These are phyloP conservation scores for Phytopythium helicoides DNA, from an alignment of 352 stramenopile species.

Conservation along the genomic window DNA sequence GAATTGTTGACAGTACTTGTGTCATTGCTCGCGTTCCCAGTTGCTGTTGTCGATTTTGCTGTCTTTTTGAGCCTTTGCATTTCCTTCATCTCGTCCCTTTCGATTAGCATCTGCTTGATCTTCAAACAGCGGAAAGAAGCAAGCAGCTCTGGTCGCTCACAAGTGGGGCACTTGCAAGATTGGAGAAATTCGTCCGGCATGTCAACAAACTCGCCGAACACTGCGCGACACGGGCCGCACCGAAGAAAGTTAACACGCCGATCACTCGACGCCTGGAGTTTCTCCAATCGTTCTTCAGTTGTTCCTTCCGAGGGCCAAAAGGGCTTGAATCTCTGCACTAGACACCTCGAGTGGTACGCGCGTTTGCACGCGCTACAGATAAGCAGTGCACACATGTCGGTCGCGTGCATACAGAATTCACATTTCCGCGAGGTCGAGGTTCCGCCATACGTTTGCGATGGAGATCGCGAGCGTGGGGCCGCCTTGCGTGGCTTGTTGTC, in stretches of 20 bases:
- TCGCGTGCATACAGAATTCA: slow-evolving; percentile 37
- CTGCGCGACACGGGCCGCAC: slow-evolving; percentile 41
- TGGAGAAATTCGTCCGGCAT: slow-evolving; percentile 22
- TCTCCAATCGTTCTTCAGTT: slow-evolving; percentile 31
- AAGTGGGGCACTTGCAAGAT: slow-evolving; percentile 43
- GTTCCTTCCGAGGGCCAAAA: slow-evolving; percentile 19
- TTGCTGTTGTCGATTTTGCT: background rate
- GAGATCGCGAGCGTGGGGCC: background rate
- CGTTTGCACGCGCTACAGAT: slow-evolving; percentile 36
- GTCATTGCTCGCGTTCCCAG: background rate
- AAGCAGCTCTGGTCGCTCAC: slow-evolving; percentile 27
- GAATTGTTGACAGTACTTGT: background rate
- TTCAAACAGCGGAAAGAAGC: slow-evolving; percentile 31
- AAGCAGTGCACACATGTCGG: slow-evolving; percentile 34
- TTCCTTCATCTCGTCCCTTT: slow-evolving; percentile 12
- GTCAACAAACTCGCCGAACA: slow-evolving; percentile 40
- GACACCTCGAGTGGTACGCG: slow-evolving; percentile 44
- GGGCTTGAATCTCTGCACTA: slow-evolving; percentile 30
- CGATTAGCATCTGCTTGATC: slow-evolving; percentile 42
- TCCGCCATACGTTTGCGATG: background rate
- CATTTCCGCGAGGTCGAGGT: slow-evolving; percentile 13
- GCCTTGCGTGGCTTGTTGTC: slow-evolving; percentile 5
- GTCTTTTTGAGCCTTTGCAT: background rate
- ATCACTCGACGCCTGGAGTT: slow-evolving; percentile 19
- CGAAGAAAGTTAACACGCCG: slow-evolving; percentile 38